Conservation (phyloP, 164 flowering plant genomes). For the Aristolochia contorta region DNA sequence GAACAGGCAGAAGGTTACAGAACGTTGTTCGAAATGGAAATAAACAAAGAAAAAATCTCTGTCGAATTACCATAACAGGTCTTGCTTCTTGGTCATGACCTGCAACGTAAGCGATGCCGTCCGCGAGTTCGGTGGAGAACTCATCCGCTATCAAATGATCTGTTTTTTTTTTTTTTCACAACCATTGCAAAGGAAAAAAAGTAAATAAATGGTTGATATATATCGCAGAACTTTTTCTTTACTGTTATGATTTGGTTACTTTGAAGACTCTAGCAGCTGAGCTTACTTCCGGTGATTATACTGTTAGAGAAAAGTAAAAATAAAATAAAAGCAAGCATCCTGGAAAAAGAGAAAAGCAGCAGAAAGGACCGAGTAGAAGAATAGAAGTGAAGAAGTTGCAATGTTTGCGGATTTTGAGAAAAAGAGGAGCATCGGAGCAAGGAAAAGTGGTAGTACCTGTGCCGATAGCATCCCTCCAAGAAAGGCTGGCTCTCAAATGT, state of each 20-base stretch:
- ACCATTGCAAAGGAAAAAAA: not conserved
- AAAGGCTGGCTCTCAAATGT: constrained; percentile 69
- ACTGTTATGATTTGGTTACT: constrained; percentile 1
- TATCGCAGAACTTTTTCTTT: not conserved
- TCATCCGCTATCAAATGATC: constrained; percentile 91
- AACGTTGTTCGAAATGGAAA: not conserved
- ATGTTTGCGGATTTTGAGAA: constrained; percentile 6
- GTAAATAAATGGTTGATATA: not conserved
- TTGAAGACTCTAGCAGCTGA: not conserved
- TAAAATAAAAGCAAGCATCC: constrained; percentile 25
- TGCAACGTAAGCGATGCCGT: constrained; percentile 87
- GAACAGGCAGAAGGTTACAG: not conserved
- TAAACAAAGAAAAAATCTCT: not conserved
- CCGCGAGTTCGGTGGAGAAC: constrained; percentile 84
- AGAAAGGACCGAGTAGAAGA: constrained; percentile 12
- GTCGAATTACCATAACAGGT: constrained; percentile 65
- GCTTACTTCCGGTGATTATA: constrained; percentile 12
- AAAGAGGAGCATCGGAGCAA: constrained; percentile 4
- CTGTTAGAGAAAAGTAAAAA: constrained; percentile 1
- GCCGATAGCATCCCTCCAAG: constrained; percentile 84
- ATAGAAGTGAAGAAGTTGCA: constrained; percentile 2
- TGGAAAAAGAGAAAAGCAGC: constrained; percentile 1
- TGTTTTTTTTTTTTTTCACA: constrained; percentile 13
- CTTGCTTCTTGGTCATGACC: constrained; percentile 81
- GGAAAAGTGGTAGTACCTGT: constrained; percentile 37